phyloP scores from a whole-genome alignment of 1,284 basidiomycete species.

The Irpex rosettiformis region DNA sequence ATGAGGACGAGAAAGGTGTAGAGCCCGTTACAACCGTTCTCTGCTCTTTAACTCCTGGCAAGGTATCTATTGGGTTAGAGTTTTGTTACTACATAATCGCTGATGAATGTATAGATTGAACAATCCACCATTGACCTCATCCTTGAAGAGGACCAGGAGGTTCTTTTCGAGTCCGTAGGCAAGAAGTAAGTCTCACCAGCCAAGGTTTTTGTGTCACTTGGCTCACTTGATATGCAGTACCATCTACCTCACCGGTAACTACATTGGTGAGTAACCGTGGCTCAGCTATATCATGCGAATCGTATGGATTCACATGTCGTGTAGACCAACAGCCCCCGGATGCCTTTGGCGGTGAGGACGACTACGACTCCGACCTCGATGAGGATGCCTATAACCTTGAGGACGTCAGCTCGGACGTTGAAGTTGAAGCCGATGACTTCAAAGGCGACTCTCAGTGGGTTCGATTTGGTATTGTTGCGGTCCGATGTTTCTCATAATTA shows the following conservation, averaged over 20 bases:
- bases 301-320: background rate
- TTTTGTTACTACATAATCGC: background rate
- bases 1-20: conserved; percentile 43
- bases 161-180: conserved; percentile 73
- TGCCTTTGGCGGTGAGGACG: conserved; percentile 36
- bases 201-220: background rate
- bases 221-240: conserved; percentile 42
- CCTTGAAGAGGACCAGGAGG: conserved; percentile 71
- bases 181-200: conserved; percentile 64
- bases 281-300: background rate
- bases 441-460: conserved; percentile 42
- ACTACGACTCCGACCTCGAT: conserved; percentile 38
- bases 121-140: conserved; percentile 76
- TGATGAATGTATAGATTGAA: conserved; percentile 56
- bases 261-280: conserved; percentile 57
- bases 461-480: background rate
- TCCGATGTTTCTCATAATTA: background rate
- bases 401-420: conserved; percentile 77
- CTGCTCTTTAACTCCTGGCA: conserved; percentile 69
- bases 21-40: conserved; percentile 48
- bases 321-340: conserved; percentile 10
- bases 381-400: conserved; percentile 58
- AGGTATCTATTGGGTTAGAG: conserved; percentile 40
- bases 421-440: conserved; percentile 60
- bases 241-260: conserved; percentile 89